Percentiles rank a stretch among this genome's conserved stretches.
Evolutionary conservation across 129 eudicot genomes (phyloP).

Genomic region (Helichrysum umbraculigerum): DNA sequence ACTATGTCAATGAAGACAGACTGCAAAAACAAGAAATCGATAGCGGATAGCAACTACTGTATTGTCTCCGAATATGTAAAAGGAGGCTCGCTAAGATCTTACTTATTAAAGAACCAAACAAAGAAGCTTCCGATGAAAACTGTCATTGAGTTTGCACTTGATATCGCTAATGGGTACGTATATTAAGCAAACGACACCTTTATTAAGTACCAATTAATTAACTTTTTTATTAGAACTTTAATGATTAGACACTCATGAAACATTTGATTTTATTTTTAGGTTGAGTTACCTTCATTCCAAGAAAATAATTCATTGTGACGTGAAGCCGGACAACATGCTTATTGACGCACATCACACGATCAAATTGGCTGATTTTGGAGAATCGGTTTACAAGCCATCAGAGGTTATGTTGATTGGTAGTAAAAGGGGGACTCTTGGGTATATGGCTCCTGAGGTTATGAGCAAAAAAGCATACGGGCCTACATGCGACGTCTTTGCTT

Average conservation of each 20-base stretch:
- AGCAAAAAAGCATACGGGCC: constrained; percentile 29
- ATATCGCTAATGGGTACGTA: constrained; percentile 43
- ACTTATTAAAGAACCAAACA: constrained; percentile 25
- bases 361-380: constrained; percentile 42
- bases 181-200: neutral
- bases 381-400: constrained; percentile 35
- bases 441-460: constrained; percentile 62
- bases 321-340: constrained; percentile 53
- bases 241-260: neutral
- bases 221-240: neutral
- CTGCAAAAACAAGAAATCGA: constrained; percentile 1
- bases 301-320: constrained; percentile 54
- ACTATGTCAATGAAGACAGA: constrained; percentile 25
- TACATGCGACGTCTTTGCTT: constrained; percentile 50
- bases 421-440: constrained; percentile 53
- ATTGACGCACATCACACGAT: constrained; percentile 30
- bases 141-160: constrained; percentile 36
- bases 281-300: constrained; percentile 53
- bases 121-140: constrained; percentile 34
- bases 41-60: constrained; percentile 19
- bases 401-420: constrained; percentile 38
- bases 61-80: constrained; percentile 36
- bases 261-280: constrained; percentile 13
- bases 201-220: neutral
- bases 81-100: constrained; percentile 43